Percentiles rank a stretch among this genome's conserved stretches.
Conservation (phyloP, 2,329 filamentous ascomycete species). For the Juglanconis oblonga region DNA sequence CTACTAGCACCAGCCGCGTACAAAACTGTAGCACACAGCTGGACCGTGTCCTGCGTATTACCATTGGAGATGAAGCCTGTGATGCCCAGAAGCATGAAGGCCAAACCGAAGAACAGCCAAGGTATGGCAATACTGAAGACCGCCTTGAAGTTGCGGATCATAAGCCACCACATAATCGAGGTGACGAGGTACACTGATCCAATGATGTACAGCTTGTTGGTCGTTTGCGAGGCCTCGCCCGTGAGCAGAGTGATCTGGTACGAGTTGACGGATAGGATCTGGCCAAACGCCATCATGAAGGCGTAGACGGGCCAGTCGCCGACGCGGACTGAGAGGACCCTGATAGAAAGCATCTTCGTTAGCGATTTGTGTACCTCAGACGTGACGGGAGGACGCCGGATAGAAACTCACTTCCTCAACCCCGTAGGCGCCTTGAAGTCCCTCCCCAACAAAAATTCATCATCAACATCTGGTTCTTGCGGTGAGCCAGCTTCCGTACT, state of each 20-base stretch:
- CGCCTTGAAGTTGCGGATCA: constrained; percentile 57
- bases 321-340: constrained; percentile 48
- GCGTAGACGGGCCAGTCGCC: constrained; percentile 64
- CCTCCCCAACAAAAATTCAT: constrained; percentile 52
- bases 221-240: constrained; percentile 58
- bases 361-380: background rate
- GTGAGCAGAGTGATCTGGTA: constrained; percentile 67
- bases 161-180: constrained; percentile 60
- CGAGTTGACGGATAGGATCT: constrained; percentile 63
- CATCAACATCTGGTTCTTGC: constrained; percentile 20
- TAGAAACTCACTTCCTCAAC: constrained; percentile 42
- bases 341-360: background rate
- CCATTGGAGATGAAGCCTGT: constrained; percentile 48
- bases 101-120: constrained; percentile 61
- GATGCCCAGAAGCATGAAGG: constrained; percentile 60
- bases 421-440: constrained; percentile 57
- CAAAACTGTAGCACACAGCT: constrained; percentile 58
- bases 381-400: no score
- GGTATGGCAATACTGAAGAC: constrained; percentile 56
- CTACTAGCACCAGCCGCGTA: constrained; percentile 62
- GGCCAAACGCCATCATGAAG: constrained; percentile 58
- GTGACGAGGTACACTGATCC: constrained; percentile 57
- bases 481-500: constrained; percentile 19
- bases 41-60: constrained; percentile 42
- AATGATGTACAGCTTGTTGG: constrained; percentile 58